Conservation (phyloP, 176 grass and related monocot species). For the Eragrostis nindensis region DNA sequence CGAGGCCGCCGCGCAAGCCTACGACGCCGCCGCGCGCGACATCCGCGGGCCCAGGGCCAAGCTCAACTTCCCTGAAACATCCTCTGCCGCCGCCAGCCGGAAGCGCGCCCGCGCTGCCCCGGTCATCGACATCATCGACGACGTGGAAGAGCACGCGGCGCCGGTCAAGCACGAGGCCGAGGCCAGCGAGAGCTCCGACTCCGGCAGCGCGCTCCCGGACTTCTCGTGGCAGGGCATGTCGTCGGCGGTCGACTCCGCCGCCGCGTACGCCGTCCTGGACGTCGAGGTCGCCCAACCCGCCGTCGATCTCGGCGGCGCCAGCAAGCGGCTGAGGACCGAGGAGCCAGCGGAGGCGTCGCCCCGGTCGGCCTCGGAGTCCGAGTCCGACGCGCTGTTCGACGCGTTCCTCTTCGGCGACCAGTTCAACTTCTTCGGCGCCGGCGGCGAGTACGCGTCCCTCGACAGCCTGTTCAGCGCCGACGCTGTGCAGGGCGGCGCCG, state of each 20-base stretch:
- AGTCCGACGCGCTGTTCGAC: constrained; percentile 45
- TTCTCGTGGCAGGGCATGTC: constrained; percentile 62
- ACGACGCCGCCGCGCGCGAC: constrained; percentile 65
- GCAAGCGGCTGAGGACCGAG: constrained; percentile 37
- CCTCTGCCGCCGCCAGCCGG: neutral
- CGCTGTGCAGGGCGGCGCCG: constrained; percentile 40
- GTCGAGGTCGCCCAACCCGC: neutral
- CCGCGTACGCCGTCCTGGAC: neutral
- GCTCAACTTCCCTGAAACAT: constrained; percentile 62
- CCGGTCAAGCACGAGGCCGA: constrained; percentile 37
- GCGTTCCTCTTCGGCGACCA: constrained; percentile 43
- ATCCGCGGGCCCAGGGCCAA: constrained; percentile 75
- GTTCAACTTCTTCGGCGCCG: constrained; percentile 46
- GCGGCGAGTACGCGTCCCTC: constrained; percentile 49
- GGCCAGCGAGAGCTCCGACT: constrained; percentile 6
- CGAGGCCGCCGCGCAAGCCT: constrained; percentile 73
- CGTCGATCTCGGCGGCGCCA: neutral
- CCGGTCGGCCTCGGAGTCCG: neutral
- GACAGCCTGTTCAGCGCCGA: constrained; percentile 62
- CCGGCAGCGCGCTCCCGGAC: constrained; percentile 42
- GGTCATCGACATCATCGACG: constrained; percentile 30
- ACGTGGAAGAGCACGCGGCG: neutral
- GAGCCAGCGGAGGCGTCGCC: constrained; percentile 21
- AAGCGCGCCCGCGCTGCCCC: constrained; percentile 25
- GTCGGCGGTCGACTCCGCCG: constrained; percentile 3